Evolutionary conservation across 352 stramenopile genomes (phyloP).

Genomic region (Phytophthora sojae): DNA sequence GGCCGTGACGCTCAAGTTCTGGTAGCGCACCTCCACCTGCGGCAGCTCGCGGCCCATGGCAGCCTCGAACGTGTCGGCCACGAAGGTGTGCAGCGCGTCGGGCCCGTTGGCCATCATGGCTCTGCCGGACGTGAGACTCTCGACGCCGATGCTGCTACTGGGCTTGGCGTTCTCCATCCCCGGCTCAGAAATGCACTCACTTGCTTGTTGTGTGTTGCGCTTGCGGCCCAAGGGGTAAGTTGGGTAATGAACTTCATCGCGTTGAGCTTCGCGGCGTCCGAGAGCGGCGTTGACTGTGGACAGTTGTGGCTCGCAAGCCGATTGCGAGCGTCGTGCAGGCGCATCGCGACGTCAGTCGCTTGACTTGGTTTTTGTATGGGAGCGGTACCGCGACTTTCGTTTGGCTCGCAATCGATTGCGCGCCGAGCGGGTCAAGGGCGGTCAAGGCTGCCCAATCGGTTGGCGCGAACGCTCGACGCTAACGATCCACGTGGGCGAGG

Average conservation of each 20-base stretch:
- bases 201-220: neutral
- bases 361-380: neutral
- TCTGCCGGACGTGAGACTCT: conserved; percentile 18
- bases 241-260: neutral
- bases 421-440: too few species aligned
- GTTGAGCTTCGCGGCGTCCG: neutral
- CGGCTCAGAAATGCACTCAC: neutral
- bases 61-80: conserved; percentile 45
- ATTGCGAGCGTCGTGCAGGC: neutral
- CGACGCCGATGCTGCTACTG: neutral
- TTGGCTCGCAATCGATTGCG: conserved; percentile 1
- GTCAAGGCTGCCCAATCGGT: neutral
- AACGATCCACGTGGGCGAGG: neutral
- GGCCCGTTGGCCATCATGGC: conserved; percentile 51
- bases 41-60: conserved; percentile 51
- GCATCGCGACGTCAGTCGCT: neutral
- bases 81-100: conserved; percentile 41
- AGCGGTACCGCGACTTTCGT: neutral
- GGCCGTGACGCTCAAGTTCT: conserved; percentile 53
- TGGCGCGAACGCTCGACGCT: neutral
- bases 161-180: neutral
- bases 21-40: conserved; percentile 69
- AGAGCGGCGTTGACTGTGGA: neutral
- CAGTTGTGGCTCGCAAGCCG: neutral
- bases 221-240: neutral